Evolutionary conservation across 345 rosid species (phyloP).

Genomic region (Bruguiera parviflora): DNA sequence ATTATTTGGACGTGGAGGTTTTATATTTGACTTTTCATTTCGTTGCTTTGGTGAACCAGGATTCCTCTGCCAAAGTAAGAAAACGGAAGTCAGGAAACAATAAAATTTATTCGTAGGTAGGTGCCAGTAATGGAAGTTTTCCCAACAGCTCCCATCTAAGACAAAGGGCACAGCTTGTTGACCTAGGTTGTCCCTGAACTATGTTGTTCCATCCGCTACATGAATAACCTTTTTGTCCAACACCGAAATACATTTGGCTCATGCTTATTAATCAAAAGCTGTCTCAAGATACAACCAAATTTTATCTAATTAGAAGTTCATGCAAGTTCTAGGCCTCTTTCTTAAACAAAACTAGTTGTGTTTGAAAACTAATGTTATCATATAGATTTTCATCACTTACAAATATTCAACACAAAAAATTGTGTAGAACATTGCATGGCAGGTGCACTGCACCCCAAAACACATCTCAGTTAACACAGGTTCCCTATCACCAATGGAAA

Average conservation of each 20-base stretch:
- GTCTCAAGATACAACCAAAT: no score
- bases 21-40: constrained; percentile 57
- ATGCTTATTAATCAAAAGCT: background rate
- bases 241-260: background rate
- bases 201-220: background rate
- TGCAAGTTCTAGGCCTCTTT: no score
- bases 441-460: no score
- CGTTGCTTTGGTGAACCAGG: constrained; percentile 87
- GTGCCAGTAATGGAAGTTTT: background rate
- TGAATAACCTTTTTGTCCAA: background rate
- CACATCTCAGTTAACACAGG: no score
- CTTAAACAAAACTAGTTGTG: no score
- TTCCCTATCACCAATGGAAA: no score
- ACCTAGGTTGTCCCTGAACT: background rate
- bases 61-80: constrained; percentile 52
- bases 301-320: no score
- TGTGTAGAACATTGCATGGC: no score
- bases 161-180: background rate
- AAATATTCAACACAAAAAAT: no score
- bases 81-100: background rate
- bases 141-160: background rate
- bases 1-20: constrained; percentile 77
- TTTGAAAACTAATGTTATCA: no score
- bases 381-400: no score
- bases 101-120: background rate